Base-by-base conservation (phyloP, 352 stramenopile genomes). In the Elongisporangium anandrum region DNA sequence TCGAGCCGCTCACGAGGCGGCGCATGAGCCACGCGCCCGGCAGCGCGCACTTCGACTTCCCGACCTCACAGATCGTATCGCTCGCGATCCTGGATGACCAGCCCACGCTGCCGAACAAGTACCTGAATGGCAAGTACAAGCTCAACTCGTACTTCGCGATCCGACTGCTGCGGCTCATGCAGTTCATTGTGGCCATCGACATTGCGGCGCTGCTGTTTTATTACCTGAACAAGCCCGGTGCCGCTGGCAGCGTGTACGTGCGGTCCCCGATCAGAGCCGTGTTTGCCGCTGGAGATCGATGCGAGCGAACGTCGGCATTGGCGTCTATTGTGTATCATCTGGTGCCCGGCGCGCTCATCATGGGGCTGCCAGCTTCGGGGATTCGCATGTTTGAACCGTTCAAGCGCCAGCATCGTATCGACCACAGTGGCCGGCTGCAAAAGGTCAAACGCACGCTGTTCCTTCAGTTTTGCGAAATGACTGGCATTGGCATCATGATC, bases 81-180 rank as follows among this genome's bases (percentile, higher is more conserved):
- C 19, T 26, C 17, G 49, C 19, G 1, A 12, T 45, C 10, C 13
- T 45, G 34, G 34, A 69, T 2, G 60, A 64, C 34, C 54, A 66
- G 47, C 66, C 56, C 17, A 60, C 64, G 52, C 55, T 85, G 60
- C 77, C 77, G 10, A 59, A 41, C 24, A 60, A 54, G 12, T 88
- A 81, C 57, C 69, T 88, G 45, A 79, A 73, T 61, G 66, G 76
- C 24, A 69, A 77, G 56, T 94, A 79, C 73, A 82, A 83, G 39
- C 64, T 81, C 56, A 94, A 94, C 69, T 92, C 82, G 51, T 94
- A 92, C 69, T 94, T 94, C 59, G 75, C 85, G 9, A 75, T 84
- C 24, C 69, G 70, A 15, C 54, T 92, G 38, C 59, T 92, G 50
- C 66, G 79, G 9, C 73, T 83, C 12, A 79, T 79, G 54, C 75